Percentiles rank a stretch among this genome's conserved stretches.
Conservation (phyloP, 2,329 filamentous ascomycete species). For the Trematosphaeria pertusa region DNA sequence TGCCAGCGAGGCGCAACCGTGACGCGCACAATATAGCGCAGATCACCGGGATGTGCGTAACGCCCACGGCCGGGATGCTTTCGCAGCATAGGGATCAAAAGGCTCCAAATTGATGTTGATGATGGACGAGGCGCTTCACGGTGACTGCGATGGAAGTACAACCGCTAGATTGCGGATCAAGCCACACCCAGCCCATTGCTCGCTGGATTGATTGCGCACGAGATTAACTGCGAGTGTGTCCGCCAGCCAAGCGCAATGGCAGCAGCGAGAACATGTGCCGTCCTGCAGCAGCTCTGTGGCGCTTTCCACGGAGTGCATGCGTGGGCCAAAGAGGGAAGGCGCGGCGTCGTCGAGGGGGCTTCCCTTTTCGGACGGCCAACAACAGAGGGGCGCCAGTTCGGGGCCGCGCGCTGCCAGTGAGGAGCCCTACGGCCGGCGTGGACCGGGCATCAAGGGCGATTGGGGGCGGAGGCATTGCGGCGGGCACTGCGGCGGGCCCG, state of each 20-base stretch:
- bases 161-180: conserved; percentile 27
- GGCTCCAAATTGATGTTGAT: not conserved
- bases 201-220: conserved; percentile 24
- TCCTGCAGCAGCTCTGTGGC: conserved; percentile 18
- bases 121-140: not conserved
- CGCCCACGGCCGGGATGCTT: not conserved
- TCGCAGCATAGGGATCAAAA: not conserved
- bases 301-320: conserved; percentile 6
- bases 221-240: conserved; percentile 21
- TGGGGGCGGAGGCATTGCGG: not conserved
- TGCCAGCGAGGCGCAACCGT: not conserved
- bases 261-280: conserved; percentile 17
- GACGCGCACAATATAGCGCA: not conserved
- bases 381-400: not conserved
- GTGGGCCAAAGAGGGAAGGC: conserved; percentile 11
- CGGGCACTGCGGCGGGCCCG: not conserved
- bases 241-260: conserved; percentile 20
- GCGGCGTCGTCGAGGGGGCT: conserved; percentile 5
- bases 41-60: too few species aligned
- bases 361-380: conserved; percentile 11
- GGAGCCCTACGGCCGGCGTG: not conserved
- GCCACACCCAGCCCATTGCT: conserved; percentile 16
- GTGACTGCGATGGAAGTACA: too few species aligned
- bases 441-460: not conserved
- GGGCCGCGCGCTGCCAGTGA: not conserved